Conservation (phyloP, 192 early-diverging fungal genomes). For the Umbelopsis sp. region DNA sequence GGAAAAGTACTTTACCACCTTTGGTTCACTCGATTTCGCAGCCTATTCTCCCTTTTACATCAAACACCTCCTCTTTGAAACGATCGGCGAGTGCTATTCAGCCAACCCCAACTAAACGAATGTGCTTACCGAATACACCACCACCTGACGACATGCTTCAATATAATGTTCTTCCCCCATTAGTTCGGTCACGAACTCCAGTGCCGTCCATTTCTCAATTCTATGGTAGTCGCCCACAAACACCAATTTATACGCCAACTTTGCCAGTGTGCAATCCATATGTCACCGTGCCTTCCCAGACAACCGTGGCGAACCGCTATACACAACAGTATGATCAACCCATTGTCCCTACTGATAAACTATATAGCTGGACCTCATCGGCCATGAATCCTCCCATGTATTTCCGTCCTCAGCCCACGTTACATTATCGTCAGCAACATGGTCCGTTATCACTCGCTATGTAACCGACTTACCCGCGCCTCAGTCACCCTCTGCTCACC, state of each 20-base stretch:
- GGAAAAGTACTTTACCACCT: conserved; percentile 18
- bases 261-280: not conserved
- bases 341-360: not conserved
- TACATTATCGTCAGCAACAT: not conserved
- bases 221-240: conserved; percentile 13
- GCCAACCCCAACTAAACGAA: conserved; percentile 13
- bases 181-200: not conserved
- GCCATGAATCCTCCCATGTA: conserved; percentile 1
- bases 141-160: conserved; percentile 2
- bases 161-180: conserved; percentile 4
- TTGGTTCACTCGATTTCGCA: conserved; percentile 17
- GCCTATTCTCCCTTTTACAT: conserved; percentile 7
- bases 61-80: conserved; percentile 13
- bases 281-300: not conserved
- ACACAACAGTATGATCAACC: not conserved
- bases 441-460: not conserved
- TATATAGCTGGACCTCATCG: conserved; percentile 1
- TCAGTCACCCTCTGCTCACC: too few species aligned
- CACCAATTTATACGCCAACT: conserved; percentile 13
- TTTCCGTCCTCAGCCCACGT: not conserved
- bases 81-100: conserved; percentile 5
- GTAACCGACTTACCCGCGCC: not conserved
- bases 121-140: conserved; percentile 8
- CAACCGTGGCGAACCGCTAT: not conserved
- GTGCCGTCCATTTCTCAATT: conserved; percentile 10